Percentiles rank a stretch among this genome's conserved stretches.
These are phyloP conservation scores for Buddleja alternifolia DNA, from an alignment of 257 asterid species.

Conservation along the genomic window DNA sequence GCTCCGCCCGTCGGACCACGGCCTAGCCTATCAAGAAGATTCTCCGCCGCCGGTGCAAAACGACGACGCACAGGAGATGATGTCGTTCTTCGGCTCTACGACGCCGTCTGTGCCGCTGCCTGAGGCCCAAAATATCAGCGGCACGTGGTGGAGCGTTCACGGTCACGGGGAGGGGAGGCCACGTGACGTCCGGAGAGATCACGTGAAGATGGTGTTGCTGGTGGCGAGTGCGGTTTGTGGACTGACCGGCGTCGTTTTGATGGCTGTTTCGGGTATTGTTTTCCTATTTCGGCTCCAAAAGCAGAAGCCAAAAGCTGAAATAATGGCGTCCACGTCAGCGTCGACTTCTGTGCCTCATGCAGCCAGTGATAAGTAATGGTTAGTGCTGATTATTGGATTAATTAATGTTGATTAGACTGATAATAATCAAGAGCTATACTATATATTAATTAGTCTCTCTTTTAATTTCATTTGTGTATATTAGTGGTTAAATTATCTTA, in stretches of 20 bases:
- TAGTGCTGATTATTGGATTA: neutral
- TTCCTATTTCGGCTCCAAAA: conserved; percentile 41
- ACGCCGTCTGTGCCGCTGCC: conserved; percentile 46
- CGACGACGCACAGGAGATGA: conserved; percentile 18
- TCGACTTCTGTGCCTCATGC: conserved; percentile 18
- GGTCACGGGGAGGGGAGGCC: conserved; percentile 19
- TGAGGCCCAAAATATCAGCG: conserved; percentile 46
- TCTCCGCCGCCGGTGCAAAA: conserved; percentile 25
- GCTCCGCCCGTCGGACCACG: conserved; percentile 50
- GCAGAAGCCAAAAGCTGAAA: conserved; percentile 26
- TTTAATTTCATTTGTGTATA: neutral
- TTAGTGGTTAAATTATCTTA: too few relatives aligned
- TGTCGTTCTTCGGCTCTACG: conserved; percentile 46
- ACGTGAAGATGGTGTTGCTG: conserved; percentile 44
- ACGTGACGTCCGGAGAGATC: conserved; percentile 25
- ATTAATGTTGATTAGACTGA: neutral
- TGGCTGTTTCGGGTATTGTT: conserved; percentile 47
- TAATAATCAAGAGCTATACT: neutral
- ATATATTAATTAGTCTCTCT: neutral
- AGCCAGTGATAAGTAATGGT: conserved; percentile 23
- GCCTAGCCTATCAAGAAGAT: conserved; percentile 30
- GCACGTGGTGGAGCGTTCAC: conserved; percentile 45
- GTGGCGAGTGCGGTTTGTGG: conserved; percentile 59
- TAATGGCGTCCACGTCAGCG: conserved; percentile 12
- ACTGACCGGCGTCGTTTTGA: conserved; percentile 49